Base-by-base conservation (phyloP, 352 stramenopile species). In the Phytophthora rubi region DNA sequence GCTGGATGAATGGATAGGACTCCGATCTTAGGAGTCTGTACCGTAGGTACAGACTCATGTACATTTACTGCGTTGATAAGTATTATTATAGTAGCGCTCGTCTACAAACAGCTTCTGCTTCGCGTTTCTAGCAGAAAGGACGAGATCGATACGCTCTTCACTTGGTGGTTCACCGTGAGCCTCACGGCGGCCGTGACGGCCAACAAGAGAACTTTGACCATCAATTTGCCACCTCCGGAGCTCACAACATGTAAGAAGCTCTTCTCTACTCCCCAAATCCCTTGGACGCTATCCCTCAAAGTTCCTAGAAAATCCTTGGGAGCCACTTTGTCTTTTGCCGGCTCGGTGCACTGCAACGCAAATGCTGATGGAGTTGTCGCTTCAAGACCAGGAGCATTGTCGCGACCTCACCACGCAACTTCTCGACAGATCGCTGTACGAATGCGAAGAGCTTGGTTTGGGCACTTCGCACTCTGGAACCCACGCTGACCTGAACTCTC, bases 391-490 rank as follows among this genome's bases (percentile, higher is more conserved):
- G 64, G 69, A 76, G 26, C 44, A 53, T 23, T 65, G 58, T 30
- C 69, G 49, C 4, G 69, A 76, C 30, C 53, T 76, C 12, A 65
- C 56, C 52, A 73, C 59, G 53, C 64, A 76, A 57, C 54, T 76
- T 23, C 64, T 76, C 23, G 69, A 76, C 28, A 51, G 69, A 55
- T 66, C 69, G 18, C 32, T 76, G 1, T 68, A 68, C 58, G 69
- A 76, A 23, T 68, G 64, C n/a, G 64, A 73, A 6, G 69, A 76
- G 47, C 58, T 76, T 6, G 69, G 64, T 15, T 58, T 73, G 26
- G 59, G 58, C 4, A 66, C 47, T 8, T 62, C 48, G 3, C 59
- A 71, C 53, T 47, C 33, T 6, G 58, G 39, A 5, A 57, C n/a
- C 6, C 69, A 76, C 39, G 42, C 48, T 15, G 58, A 70, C 42